Conservation (phyloP, 371 early-diverging fungal genomes). For the Apophysomyces sp. region DNA sequence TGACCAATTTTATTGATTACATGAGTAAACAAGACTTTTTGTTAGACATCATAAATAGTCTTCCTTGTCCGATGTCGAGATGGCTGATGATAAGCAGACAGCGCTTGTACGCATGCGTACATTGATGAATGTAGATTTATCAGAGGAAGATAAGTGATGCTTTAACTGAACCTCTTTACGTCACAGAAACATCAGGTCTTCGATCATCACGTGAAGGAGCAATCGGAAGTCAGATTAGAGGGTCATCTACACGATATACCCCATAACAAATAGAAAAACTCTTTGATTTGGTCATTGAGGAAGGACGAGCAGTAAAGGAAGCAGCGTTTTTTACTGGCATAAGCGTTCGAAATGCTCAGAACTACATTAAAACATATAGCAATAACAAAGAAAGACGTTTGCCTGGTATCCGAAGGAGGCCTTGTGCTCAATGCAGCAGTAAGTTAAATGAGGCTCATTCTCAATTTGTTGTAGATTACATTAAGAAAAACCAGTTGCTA, state of each 20-base stretch:
- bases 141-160: not conserved
- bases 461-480: constrained; percentile 7
- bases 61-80: too few species aligned
- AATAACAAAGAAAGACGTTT: constrained; percentile 13
- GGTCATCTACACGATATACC: constrained; percentile 10
- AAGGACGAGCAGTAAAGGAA: not conserved
- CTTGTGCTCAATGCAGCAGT: constrained; percentile 2
- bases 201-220: not conserved
- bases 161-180: not conserved
- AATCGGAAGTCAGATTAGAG: constrained; percentile 4
- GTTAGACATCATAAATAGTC: too few species aligned
- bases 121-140: constrained; percentile 2
- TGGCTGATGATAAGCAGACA: too few species aligned
- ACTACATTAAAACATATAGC: constrained; percentile 6
- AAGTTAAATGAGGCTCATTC: constrained; percentile 3
- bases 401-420: constrained; percentile 5
- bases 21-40: too few species aligned
- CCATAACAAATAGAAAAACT: constrained; percentile 15
- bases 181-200: not conserved
- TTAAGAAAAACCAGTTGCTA: not conserved
- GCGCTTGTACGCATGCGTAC: constrained; percentile 9
- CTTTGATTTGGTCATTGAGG: constrained; percentile 16
- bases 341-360: constrained; percentile 6
- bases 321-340: constrained; percentile 3
- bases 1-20: too few species aligned